Evolutionary conservation across 192 early-diverging fungal species (phyloP), one percentile per base, ranked within the genome.

Genomic region (Coemansia sp.): DNA sequence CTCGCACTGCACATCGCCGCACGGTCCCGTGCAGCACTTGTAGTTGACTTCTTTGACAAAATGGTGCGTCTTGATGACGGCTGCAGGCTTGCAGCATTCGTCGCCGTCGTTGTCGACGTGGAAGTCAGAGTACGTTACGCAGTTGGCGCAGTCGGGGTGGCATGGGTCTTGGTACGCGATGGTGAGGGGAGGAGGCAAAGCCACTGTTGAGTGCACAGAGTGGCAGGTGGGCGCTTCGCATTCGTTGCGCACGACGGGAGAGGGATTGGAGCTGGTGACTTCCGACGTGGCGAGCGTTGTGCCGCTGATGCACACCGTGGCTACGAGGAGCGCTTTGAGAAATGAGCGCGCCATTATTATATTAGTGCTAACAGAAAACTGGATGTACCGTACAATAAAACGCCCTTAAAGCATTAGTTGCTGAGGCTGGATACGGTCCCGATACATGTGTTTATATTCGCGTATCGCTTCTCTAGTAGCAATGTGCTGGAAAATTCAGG

Each of bases 21-120:
- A 79, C 11, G 76, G 76, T 1, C 71, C 71, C 2, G 76, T 79
- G 76, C 76, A 79, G 76, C 76, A 79, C 71, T 73, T 79, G 71
- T 79, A 79, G 61, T 79, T 69, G 60, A 79, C 59, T 34, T 79
- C 71, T 64, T 79, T 79, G 62, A 79, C 64, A 70, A 79, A 79
- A 46, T 73, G 62, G 46, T 73, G 76, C 6, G 76, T 79, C 71
- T 79, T 79, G 60, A 79, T 79, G 26, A 79, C 76, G 1, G 76
- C 76, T 3, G 76, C 76, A 7, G 76, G 76, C 57, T 79, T 79
- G 71, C 76, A 79, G 71, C 71, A 73, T 44, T 73, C 66, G 53
- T 79, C 75, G 52, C 70, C 63, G 7, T 79, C 76, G 53, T 69
- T 73, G 48, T 79, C 76, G 7, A 79, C 54, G 40, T 79, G 71